Conservation (phyloP, 208 protist genomes). For the Crithidia acanthocephali region DNA sequence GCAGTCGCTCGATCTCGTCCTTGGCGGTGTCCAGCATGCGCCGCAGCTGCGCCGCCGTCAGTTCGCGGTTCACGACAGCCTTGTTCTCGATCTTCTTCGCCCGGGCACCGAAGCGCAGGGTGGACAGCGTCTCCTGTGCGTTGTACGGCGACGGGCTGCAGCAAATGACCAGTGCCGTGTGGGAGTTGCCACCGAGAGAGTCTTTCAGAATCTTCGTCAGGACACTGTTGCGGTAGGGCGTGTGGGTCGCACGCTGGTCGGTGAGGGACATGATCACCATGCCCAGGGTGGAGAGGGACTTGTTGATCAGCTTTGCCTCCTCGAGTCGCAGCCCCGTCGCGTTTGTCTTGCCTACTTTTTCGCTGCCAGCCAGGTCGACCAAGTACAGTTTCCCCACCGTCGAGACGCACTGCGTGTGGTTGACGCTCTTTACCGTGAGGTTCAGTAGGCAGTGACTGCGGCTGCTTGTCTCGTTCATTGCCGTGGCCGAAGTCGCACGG, state of each 20-base stretch:
- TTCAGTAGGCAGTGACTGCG: slow-evolving; percentile 88
- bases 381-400: slow-evolving; percentile 89
- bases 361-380: slow-evolving; percentile 91
- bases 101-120: slow-evolving; percentile 84
- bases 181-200: slow-evolving; percentile 89
- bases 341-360: slow-evolving; percentile 89
- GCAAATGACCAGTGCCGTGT: slow-evolving; percentile 91
- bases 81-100: slow-evolving; percentile 89
- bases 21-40: slow-evolving; percentile 73
- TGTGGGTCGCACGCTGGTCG: slow-evolving; percentile 59
- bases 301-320: slow-evolving; percentile 94
- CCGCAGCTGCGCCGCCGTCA: slow-evolving; percentile 77
- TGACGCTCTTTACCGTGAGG: slow-evolving; percentile 77
- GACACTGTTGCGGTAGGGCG: slow-evolving; percentile 91
- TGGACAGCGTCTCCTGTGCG: slow-evolving; percentile 88
- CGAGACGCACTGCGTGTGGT: slow-evolving; percentile 55
- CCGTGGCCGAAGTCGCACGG: slow-evolving; percentile 85
- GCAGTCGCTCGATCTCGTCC: slow-evolving; percentile 64
- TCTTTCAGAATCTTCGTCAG: slow-evolving; percentile 90
- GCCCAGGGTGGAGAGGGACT: slow-evolving; percentile 87
- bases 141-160: slow-evolving; percentile 83
- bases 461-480: slow-evolving; percentile 87
- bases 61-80: slow-evolving; percentile 78
- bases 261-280: slow-evolving; percentile 85
- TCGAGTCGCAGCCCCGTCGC: slow-evolving; percentile 84